Evolutionary conservation across 2,329 filamentous ascomycete genomes (phyloP).

Genomic region (Neonectria sp.): DNA sequence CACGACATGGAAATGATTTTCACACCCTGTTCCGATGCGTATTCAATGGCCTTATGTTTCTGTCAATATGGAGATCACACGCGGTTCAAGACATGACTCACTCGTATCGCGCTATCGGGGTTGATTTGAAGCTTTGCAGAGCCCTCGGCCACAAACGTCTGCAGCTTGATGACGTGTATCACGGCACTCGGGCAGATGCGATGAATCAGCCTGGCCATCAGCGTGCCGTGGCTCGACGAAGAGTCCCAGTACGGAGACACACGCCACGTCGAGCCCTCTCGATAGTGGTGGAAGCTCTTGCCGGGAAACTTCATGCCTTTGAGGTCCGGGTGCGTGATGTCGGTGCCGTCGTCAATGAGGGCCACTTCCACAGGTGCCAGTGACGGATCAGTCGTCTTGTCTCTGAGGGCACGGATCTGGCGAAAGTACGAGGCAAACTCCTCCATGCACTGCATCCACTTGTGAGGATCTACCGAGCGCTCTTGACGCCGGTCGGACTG

Average conservation of each 20-base stretch:
- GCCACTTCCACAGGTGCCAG: slow-evolving; percentile 19
- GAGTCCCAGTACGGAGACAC: slow-evolving; percentile 26
- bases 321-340: slow-evolving; percentile 20
- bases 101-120: slow-evolving; percentile 13
- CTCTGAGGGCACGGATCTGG: slow-evolving; percentile 13
- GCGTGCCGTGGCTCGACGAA: slow-evolving; percentile 17
- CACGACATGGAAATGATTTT: slow-evolving; percentile 27
- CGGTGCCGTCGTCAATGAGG: slow-evolving; percentile 20
- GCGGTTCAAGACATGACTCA: too few species aligned
- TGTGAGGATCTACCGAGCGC: slow-evolving; percentile 19
- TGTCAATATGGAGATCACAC: too few species aligned
- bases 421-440: slow-evolving; percentile 17
- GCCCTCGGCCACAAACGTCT: slow-evolving; percentile 1
- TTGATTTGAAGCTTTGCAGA: slow-evolving; percentile 20
- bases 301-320: slow-evolving; percentile 16
- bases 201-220: slow-evolving; percentile 25
- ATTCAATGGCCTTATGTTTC: slow-evolving; percentile 18
- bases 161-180: slow-evolving; percentile 25
- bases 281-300: slow-evolving; percentile 19
- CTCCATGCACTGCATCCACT: slow-evolving; percentile 27
- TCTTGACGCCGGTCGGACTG: not conserved
- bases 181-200: slow-evolving; percentile 21
- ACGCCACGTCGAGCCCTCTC: slow-evolving; percentile 13
- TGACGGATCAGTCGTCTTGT: slow-evolving; percentile 7
- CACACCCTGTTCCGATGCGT: slow-evolving; percentile 4